phyloP scores from a whole-genome alignment of 1,284 basidiomycete species.

The Moniliella sp. region DNA sequence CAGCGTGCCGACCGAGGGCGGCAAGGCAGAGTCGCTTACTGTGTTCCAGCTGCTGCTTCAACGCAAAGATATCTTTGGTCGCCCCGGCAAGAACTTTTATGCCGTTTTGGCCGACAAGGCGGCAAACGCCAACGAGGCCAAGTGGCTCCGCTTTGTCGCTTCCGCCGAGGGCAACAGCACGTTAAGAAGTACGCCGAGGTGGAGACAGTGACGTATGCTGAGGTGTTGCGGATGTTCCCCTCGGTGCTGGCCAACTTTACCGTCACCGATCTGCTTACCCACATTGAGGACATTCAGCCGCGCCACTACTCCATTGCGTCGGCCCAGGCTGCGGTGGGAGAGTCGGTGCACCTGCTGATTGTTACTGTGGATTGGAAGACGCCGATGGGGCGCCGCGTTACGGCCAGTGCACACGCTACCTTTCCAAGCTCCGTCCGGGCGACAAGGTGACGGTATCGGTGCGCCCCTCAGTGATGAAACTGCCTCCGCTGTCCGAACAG shows the following conservation, averaged over 20 bases:
- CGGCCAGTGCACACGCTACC: slow-evolving; percentile 90
- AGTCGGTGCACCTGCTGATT: slow-evolving; percentile 81
- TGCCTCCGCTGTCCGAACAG: slow-evolving; percentile 60
- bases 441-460: slow-evolving; percentile 89
- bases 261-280: slow-evolving; percentile 58
- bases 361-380: slow-evolving; percentile 81
- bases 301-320: slow-evolving; percentile 95
- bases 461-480: slow-evolving; percentile 97
- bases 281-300: slow-evolving; percentile 58
- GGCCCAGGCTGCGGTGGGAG: slow-evolving; percentile 75
- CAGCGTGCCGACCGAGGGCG: slow-evolving; percentile 45
- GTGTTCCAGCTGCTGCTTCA: slow-evolving; percentile 85
- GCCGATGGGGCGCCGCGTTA: slow-evolving; percentile 57
- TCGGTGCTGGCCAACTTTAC: slow-evolving; percentile 57
- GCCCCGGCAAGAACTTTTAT: slow-evolving; percentile 87
- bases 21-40: slow-evolving; percentile 51
- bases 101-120: slow-evolving; percentile 66
- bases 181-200: slow-evolving; percentile 89
- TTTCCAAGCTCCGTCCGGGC: slow-evolving; percentile 58
- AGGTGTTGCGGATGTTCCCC: slow-evolving; percentile 58
- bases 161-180: slow-evolving; percentile 69
- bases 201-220: slow-evolving; percentile 81
- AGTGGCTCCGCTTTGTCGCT: slow-evolving; percentile 73
- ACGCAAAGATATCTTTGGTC: slow-evolving; percentile 84
- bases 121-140: slow-evolving; percentile 49